phyloP scores from a whole-genome alignment of 768 basidiomycete species.

The Phlegmacium glaucopus region DNA sequence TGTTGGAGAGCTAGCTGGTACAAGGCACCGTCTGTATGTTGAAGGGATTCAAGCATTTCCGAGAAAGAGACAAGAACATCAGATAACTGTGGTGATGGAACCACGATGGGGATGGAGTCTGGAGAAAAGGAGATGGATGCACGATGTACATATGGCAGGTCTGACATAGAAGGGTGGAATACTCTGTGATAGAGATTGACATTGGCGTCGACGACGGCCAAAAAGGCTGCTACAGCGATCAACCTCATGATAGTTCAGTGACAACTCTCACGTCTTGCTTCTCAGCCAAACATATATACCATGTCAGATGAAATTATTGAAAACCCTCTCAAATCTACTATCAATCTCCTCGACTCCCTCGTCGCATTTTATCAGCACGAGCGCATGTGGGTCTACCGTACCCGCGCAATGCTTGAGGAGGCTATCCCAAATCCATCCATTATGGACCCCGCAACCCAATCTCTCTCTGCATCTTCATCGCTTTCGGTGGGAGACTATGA shows the following conservation, averaged over 20 bases:
- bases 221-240: constrained; percentile 9
- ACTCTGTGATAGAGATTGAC: constrained; percentile 48
- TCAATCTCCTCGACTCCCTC: constrained; percentile 60
- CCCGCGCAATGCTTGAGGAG: constrained; percentile 56
- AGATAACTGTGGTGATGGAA: constrained; percentile 37
- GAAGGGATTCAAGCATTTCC: constrained; percentile 31
- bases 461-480: background rate
- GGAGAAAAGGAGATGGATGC: constrained; percentile 33
- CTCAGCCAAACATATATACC: constrained; percentile 24
- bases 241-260: constrained; percentile 15
- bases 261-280: constrained; percentile 14
- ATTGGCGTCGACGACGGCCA: constrained; percentile 20
- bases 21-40: constrained; percentile 39
- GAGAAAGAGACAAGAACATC: constrained; percentile 47
- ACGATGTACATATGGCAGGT: constrained; percentile 39
- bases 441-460: constrained; percentile 1
- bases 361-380: constrained; percentile 68
- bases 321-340: constrained; percentile 42
- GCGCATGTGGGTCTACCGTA: constrained; percentile 68
- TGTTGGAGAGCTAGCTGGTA: constrained; percentile 74
- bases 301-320: constrained; percentile 20
- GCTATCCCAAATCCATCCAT: constrained; percentile 23
- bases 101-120: constrained; percentile 33
- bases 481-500: background rate
- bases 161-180: constrained; percentile 40